These are phyloP conservation scores for Wickerhamiella infanticola DNA, from an alignment of 1,139 yeast genomes.

Conservation along the genomic window DNA sequence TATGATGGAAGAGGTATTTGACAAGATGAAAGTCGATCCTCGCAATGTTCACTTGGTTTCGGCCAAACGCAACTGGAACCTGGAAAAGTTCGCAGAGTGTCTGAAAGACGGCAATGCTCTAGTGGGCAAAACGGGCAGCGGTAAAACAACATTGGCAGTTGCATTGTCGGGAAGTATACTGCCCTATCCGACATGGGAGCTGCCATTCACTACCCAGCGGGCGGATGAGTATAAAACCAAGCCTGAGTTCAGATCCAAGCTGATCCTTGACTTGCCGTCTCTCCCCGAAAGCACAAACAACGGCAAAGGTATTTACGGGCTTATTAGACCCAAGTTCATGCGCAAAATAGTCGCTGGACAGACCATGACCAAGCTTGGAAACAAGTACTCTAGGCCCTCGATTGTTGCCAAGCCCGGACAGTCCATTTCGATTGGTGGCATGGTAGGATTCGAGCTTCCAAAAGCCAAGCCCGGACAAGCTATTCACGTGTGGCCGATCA, in stretches of 20 bases:
- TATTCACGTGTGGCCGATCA: conserved; percentile 2
- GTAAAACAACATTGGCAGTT: conserved; percentile 54
- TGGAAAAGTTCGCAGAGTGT: conserved; percentile 8
- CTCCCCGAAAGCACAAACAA: conserved; percentile 25
- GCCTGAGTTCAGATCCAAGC: conserved; percentile 35
- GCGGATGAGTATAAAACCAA: conserved; percentile 40
- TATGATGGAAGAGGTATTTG: conserved; percentile 30
- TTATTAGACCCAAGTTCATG: conserved; percentile 14
- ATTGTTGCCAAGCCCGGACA: conserved; percentile 16
- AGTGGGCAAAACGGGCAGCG: conserved; percentile 61
- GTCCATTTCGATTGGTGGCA: conserved; percentile 19
- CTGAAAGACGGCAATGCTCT: conserved; percentile 37
- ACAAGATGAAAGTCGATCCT: conserved; percentile 17
- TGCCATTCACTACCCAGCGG: conserved; percentile 12
- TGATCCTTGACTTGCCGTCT: conserved; percentile 21
- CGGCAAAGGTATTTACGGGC: conserved; percentile 23
- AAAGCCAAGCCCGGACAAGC: neutral
- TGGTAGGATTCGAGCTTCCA: conserved; percentile 15
- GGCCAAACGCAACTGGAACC: conserved; percentile 8
- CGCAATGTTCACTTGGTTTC: conserved; percentile 8
- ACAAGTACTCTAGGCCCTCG: conserved; percentile 12
- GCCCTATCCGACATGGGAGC: conserved; percentile 13
- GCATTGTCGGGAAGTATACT: conserved; percentile 25
- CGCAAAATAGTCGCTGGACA: conserved; percentile 15
- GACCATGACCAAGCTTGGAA: conserved; percentile 11